Evolutionary conservation across 192 early-diverging fungal species (phyloP).

Genomic region (Helicostylum pulchrum): DNA sequence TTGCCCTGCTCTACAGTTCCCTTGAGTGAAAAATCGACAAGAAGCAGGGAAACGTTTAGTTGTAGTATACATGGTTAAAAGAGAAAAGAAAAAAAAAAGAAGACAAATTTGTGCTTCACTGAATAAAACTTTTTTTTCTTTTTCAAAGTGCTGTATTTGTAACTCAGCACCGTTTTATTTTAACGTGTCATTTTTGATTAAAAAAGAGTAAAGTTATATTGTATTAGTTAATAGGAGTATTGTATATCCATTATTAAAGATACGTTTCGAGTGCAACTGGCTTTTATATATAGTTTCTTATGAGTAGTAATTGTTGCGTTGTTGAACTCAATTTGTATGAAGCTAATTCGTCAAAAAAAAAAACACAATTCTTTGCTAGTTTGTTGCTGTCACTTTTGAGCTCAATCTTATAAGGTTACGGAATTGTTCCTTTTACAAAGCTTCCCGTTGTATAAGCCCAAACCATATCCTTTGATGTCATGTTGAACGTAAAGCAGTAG

Average conservation of each 20-base stretch:
- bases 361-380: too few relatives aligned
- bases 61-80: slow-evolving; percentile 1
- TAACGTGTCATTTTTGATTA: not conserved
- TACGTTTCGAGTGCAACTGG: too few relatives aligned
- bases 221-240: not conserved
- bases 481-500: too few relatives aligned
- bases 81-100: not conserved
- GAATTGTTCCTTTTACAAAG: too few relatives aligned
- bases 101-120: not conserved
- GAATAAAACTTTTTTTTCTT: slow-evolving; percentile 7
- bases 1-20: slow-evolving; percentile 31
- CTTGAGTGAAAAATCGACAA: slow-evolving; percentile 26
- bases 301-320: too few relatives aligned
- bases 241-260: not conserved
- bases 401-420: too few relatives aligned
- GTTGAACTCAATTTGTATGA: too few relatives aligned
- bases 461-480: too few relatives aligned
- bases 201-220: not conserved
- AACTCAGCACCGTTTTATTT: not conserved
- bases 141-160: not conserved
- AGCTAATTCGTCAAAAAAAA: too few relatives aligned
- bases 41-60: slow-evolving; percentile 20
- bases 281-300: too few relatives aligned
- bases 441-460: too few relatives aligned
- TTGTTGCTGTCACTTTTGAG: too few relatives aligned